These are phyloP conservation scores for Dissoconium aciculare DNA, from an alignment of 2,329 filamentous ascomycete genomes.

Conservation along the genomic window DNA sequence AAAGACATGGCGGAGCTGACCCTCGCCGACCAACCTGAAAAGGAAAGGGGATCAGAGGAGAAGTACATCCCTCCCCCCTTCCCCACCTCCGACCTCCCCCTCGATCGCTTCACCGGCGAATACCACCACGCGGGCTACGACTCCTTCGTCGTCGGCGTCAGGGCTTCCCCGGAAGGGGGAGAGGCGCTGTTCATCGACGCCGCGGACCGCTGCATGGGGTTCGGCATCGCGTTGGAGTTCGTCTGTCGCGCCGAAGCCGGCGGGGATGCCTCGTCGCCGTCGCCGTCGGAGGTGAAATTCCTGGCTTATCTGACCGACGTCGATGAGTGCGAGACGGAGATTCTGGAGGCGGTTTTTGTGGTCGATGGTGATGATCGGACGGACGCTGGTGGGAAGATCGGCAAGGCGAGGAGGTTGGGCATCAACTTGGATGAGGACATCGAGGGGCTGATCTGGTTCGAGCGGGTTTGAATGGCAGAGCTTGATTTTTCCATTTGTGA, in stretches of 20 bases:
- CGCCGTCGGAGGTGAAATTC: conserved; percentile 17
- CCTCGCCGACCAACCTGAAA: not conserved
- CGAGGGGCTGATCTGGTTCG: conserved; percentile 20
- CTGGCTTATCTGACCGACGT: conserved; percentile 14
- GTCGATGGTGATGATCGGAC: not conserved
- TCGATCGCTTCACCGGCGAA: conserved; percentile 14
- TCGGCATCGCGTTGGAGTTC: conserved; percentile 22
- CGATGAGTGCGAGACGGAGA: conserved; percentile 7
- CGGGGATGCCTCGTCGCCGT: too few species aligned
- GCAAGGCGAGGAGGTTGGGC: conserved; percentile 10
- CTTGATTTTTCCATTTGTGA: too few species aligned
- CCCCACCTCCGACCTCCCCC: conserved; percentile 8
- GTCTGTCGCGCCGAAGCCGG: too few species aligned
- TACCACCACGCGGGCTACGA: conserved; percentile 20
- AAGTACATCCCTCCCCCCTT: conserved; percentile 7
- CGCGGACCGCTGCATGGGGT: conserved; percentile 21
- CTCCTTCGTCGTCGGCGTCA: conserved; percentile 15
- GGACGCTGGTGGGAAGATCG: not conserved
- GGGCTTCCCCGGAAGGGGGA: too few species aligned
- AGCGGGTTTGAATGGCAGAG: too few species aligned
- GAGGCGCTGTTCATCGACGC: conserved; percentile 21
- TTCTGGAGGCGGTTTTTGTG: conserved; percentile 12
- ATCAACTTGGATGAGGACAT: conserved; percentile 14
- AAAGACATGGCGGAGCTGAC: not conserved
- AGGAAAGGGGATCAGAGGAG: conserved; percentile 1